Evolutionary conservation across 2,329 filamentous ascomycete genomes (phyloP).

Genomic region (Exophiala aquamarina): DNA sequence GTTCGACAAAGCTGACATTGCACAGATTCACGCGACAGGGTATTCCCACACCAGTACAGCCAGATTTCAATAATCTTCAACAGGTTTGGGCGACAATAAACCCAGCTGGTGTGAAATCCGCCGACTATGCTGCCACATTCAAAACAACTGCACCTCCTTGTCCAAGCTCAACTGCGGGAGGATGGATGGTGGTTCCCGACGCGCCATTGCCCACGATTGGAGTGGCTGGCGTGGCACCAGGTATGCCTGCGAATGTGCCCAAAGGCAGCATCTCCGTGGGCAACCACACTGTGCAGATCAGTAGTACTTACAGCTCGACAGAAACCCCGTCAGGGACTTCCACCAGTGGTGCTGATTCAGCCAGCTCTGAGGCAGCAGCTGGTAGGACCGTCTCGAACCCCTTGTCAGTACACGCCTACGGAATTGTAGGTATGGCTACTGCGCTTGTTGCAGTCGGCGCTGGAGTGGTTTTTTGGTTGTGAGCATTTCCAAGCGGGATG

Average conservation of each 20-base stretch:
- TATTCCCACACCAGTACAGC: conserved; percentile 68
- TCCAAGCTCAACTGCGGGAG: conserved; percentile 65
- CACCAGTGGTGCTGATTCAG: conserved; percentile 13
- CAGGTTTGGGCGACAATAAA: conserved; percentile 71
- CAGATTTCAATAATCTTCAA: conserved; percentile 78
- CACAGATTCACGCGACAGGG: conserved; percentile 66
- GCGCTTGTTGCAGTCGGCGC: conserved; percentile 22
- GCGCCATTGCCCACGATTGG: conserved; percentile 69
- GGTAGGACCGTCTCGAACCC: conserved; percentile 14
- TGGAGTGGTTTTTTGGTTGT: conserved; percentile 23
- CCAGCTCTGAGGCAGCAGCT: conserved; percentile 22
- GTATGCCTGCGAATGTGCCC: conserved; percentile 25
- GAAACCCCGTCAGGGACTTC: conserved; percentile 13
- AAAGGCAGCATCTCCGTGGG: conserved; percentile 25
- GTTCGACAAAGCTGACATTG: conserved; percentile 10
- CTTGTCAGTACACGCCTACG: conserved; percentile 6
- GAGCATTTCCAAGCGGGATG: neutral
- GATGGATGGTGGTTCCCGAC: conserved; percentile 73
- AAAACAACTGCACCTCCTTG: conserved; percentile 65
- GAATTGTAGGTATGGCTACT: conserved; percentile 16
- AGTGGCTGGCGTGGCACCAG: conserved; percentile 40
- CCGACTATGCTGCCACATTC: conserved; percentile 66
- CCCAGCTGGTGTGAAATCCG: conserved; percentile 66
- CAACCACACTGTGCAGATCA: conserved; percentile 18
- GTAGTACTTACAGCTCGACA: conserved; percentile 25